Base-by-base conservation (phyloP, 2,329 filamentous ascomycete genomes). In the Calonectria ilicicola region DNA sequence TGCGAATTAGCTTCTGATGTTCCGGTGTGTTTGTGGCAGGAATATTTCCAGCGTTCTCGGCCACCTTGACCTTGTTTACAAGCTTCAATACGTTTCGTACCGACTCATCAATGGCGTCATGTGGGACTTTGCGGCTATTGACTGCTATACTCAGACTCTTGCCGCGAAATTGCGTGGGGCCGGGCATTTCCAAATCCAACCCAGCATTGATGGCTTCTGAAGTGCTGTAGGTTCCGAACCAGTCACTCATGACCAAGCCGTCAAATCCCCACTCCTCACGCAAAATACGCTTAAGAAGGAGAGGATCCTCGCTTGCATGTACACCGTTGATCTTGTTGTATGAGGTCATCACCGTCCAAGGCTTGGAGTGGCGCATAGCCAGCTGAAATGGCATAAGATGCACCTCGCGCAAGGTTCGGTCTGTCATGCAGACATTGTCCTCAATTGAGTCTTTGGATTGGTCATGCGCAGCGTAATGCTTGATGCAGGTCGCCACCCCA, bases 381-480 rank as follows among this genome's bases (percentile, higher is more conserved):
- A 86, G 76, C 69, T 85, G 82, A 60, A 86, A 86, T 2, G 84
- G 83, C 40, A 83, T 72, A 1, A 84, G 75, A 26, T 78, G 72
- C 3, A 81, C 26, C 29, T 75, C 76, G 0, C 76, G 69, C 2
- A 78, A 23, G 0, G 76, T 73, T 10, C 76, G 35, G 21, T 69
- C 67, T 2, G 69, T 65, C 15, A 69, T 64, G 7, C 46, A 47
- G 14, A 74, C 56, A 7, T 72, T 66, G n/a, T 76, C 75, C 7
- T 77, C 74, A 2, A 77, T 60, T 6, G 74, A 65, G 67, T 73
- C 69, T 1, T 65, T 72, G 10, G 79, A 79, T 32, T 78, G 76
- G 46, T 86, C 84, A 76, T 85, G 85, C 40, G 83, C 84, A 5
- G 83, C 81, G 70, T 83, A 86, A 69, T 86, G 85, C 76, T 86